Conservation (phyloP, 495 filamentous ascomycete genomes). For the Penicillium chermesinum region DNA sequence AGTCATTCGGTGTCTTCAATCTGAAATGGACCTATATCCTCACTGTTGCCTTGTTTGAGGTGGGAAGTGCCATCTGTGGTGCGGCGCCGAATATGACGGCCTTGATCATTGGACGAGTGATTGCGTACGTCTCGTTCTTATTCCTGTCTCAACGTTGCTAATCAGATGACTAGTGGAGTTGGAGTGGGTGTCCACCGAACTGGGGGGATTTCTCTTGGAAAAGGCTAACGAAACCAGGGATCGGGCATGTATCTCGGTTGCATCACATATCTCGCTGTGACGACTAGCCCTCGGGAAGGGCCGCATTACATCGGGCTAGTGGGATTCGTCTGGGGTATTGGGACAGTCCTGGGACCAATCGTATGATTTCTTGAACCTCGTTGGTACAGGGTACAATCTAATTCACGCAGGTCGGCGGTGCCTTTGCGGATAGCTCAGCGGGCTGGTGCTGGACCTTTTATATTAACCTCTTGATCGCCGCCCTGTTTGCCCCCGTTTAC, state of each 20-base stretch:
- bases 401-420: conserved; percentile 27
- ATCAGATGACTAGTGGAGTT: neutral
- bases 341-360: conserved; percentile 39
- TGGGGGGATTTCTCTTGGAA: neutral
- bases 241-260: conserved; percentile 12
- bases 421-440: conserved; percentile 35
- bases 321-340: conserved; percentile 19
- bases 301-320: conserved; percentile 1
- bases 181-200: neutral
- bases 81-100: conserved; percentile 1
- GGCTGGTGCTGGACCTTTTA: conserved; percentile 43
- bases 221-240: neutral
- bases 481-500: conserved; percentile 47
- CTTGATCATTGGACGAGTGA: conserved; percentile 2
- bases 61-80: conserved; percentile 1
- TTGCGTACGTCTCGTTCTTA: neutral
- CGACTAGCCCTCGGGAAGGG: conserved; percentile 1
- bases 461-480: conserved; percentile 54
- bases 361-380: neutral
- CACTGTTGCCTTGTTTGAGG: neutral
- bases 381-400: neutral
- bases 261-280: conserved; percentile 1
- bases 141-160: neutral
- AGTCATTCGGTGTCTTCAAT: conserved; percentile 1
- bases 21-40: neutral